phyloP scores from a whole-genome alignment of 257 asterid genomes.

The Solanum arcanum region DNA sequence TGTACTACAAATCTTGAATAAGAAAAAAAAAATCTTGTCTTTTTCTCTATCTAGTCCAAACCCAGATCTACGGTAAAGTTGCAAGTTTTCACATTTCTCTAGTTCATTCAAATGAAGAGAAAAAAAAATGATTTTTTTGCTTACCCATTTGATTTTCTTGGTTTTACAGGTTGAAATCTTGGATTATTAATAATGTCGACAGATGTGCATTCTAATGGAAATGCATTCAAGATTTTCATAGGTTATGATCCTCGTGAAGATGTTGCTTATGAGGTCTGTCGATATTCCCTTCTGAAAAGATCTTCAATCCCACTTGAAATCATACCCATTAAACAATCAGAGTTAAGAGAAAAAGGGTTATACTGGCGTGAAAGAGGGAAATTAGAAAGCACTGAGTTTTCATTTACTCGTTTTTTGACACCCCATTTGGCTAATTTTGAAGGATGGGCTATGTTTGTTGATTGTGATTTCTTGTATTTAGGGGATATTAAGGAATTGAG shows the following conservation, averaged over 20 bases:
- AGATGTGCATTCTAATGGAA: constrained; percentile 3
- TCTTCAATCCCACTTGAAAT: constrained; percentile 72
- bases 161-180: constrained; percentile 5
- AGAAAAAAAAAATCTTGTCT: neutral
- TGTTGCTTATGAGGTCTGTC: constrained; percentile 74
- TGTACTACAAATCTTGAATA: neutral
- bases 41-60: neutral
- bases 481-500: constrained; percentile 52
- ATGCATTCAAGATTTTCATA: constrained; percentile 52
- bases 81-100: neutral
- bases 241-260: constrained; percentile 83
- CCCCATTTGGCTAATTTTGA: constrained; percentile 45
- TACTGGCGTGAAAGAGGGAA: constrained; percentile 83
- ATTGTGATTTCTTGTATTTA: constrained; percentile 73
- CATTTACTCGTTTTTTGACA: constrained; percentile 69
- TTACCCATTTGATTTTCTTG: neutral
- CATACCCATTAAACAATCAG: constrained; percentile 64
- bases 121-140: neutral
- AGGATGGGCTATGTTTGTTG: constrained; percentile 95
- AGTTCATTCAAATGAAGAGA: neutral
- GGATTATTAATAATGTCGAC: constrained; percentile 3
- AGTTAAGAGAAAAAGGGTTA: constrained; percentile 44
- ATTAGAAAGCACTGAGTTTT: constrained; percentile 81
- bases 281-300: constrained; percentile 46
- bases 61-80: neutral